Base-by-base conservation (phyloP, 2,329 filamentous ascomycete species). In the Thelonectria rubi region DNA sequence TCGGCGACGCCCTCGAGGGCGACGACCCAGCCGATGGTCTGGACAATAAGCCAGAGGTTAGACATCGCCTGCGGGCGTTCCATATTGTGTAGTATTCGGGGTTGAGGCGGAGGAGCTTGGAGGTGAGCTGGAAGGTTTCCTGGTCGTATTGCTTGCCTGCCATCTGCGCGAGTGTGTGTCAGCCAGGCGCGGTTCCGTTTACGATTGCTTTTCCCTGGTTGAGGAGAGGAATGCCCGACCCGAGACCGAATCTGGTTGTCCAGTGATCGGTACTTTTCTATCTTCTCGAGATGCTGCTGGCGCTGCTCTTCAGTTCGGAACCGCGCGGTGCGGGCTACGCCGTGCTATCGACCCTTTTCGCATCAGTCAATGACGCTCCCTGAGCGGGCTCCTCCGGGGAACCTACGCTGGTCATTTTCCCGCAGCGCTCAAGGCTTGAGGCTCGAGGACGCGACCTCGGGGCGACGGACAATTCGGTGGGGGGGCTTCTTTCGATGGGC, bases 71-170 rank as follows among this genome's bases (percentile, higher is more conserved):
- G 74, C 95, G 90, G 80, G 90, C 86, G 83, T 96, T 96, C 92
- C 92, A 96, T 84, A 93, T 85, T 58, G 92, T 94, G 80, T 95
- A 95, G 81, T 94, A 94, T 77, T 96, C 92, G 24, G 92, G 92
- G 76, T 96, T 96, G 71, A 89, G 85, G 48, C 84, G 85, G 55
- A 94, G 83, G 46, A 95, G 85, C 68, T 86, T 88, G n/a, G 90
- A 88, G 34, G 90, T 91, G 56, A 91, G 84, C 65, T 85, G 79
- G 70, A 94, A 86, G 42, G 88, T 85, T 58, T 87, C 81, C 57
- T 80, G 69, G 43, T 82, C 82, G 74, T 82, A 84, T 67, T 84
- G 78, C 63, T 73, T 75, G 52, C 81, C 75, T 2, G 76, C 69
- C 60, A 83, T 70, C 75, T 78, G 55, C 26, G 32, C 26, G 26